Base-by-base conservation (phyloP, 2,329 filamentous ascomycete genomes). In the Alternaria brassicicola region DNA sequence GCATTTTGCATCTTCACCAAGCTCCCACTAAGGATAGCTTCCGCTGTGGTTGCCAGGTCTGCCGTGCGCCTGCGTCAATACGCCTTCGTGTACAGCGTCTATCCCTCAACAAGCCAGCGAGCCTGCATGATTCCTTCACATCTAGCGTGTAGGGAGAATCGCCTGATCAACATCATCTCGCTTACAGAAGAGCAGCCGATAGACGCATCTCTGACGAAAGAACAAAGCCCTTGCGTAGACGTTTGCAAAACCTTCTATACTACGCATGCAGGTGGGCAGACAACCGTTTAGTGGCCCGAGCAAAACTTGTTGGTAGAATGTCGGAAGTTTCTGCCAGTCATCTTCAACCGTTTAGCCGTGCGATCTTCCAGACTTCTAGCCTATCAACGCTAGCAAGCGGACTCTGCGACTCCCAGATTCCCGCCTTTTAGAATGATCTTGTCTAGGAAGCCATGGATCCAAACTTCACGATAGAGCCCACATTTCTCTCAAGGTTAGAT, bases 141-240 rank as follows among this genome's bases (percentile, higher is more conserved):
- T 33, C 28, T 47, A 33, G 43, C 43, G 43, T 33, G 28, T 21
- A 47, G 28, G 19, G 15, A 9, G 28, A 28, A 33, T 47, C 43
- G 28, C 15, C 28, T 47, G 19, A 47, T 47, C 43, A 47, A n/a
- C 28, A n/a, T 28, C 17, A 12, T 23, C 49, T 33, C 39, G 17
- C 33, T 48, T 48, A 15, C 42, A 48, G 43, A 47, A 54, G 35
- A 31, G 35, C 52, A 26, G 42, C 33, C 35, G 46, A 21, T 30
- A 30, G 45, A 55, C 36, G 52, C 52, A 50, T 28, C 36, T 50
- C 28, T 42, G 26, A 31, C 36, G 25, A 49, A 35, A 55, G 19
- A n/a, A 43, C 47, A 38, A 55, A 35, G 39, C 41, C 41, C 30
- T 53, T 53, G 51, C 23, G 31, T 47, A 38, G 51, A 53, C n/a